Conservation (phyloP, 2,329 filamentous ascomycete genomes). For the Fonsecaea pugnacius region DNA sequence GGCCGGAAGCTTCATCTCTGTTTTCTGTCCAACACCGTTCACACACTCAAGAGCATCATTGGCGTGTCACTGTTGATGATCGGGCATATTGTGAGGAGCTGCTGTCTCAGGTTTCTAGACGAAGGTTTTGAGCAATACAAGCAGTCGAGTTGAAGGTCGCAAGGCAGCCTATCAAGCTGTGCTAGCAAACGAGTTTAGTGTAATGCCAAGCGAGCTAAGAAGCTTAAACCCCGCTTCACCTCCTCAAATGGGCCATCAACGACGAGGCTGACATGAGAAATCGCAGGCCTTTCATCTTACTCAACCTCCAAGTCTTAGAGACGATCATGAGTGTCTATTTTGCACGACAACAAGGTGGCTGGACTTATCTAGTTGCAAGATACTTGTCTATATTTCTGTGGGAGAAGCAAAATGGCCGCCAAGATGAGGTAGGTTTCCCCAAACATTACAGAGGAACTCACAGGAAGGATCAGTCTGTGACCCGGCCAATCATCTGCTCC, state of each 20-base stretch:
- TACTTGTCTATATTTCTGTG: neutral
- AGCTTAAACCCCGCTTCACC: neutral
- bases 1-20: conserved; percentile 14
- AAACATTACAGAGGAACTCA: neutral
- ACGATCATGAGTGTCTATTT: neutral
- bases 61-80: neutral
- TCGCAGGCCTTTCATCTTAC: neutral
- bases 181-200: neutral
- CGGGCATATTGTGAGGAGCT: neutral
- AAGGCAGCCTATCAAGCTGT: neutral
- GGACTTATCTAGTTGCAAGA: neutral
- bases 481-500: neutral
- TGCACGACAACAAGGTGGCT: neutral
- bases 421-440: neutral
- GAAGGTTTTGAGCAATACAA: neutral
- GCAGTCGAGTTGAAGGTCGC: neutral
- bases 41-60: neutral
- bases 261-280: neutral
- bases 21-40: neutral
- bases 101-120: neutral
- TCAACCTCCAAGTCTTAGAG: neutral
- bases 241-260: neutral
- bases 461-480: neutral
- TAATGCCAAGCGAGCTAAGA: neutral
- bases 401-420: neutral